Evolutionary conservation across 768 basidiomycete genomes (phyloP).

Genomic region (Galerina sulciceps): DNA sequence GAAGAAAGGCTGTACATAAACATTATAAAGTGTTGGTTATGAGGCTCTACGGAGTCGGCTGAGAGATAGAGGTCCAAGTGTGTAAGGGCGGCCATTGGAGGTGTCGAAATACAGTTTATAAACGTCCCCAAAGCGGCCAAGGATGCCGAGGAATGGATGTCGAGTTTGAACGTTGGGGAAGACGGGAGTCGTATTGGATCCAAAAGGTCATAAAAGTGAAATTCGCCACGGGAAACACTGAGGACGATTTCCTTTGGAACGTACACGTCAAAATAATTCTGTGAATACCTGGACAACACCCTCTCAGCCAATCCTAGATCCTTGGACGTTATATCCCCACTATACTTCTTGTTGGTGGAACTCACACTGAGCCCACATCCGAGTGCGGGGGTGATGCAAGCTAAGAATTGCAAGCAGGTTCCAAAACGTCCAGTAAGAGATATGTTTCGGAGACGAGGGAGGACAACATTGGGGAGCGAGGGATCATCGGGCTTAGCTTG

Average conservation of each 20-base stretch:
- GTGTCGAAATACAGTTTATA: not conserved
- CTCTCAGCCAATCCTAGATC: not conserved
- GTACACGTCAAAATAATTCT: not conserved
- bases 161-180: slow-evolving; percentile 1
- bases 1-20: not conserved
- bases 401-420: not conserved
- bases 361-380: not conserved
- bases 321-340: not conserved
- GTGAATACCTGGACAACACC: not conserved
- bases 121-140: not conserved
- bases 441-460: not conserved
- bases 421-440: not conserved
- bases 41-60: not conserved
- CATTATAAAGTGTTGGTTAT: not conserved
- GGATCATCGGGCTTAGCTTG: not conserved
- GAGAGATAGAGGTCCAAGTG: not conserved
- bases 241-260: not conserved
- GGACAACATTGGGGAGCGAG: not conserved
- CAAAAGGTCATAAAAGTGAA: not conserved
- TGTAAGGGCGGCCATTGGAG: not conserved
- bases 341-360: not conserved
- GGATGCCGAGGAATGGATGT: not conserved
- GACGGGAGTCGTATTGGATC: not conserved
- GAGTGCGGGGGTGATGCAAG: not conserved
- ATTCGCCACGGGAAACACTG: not conserved